phyloP scores from a whole-genome alignment of 306 rosid genomes.

The Benincasa hispida region DNA sequence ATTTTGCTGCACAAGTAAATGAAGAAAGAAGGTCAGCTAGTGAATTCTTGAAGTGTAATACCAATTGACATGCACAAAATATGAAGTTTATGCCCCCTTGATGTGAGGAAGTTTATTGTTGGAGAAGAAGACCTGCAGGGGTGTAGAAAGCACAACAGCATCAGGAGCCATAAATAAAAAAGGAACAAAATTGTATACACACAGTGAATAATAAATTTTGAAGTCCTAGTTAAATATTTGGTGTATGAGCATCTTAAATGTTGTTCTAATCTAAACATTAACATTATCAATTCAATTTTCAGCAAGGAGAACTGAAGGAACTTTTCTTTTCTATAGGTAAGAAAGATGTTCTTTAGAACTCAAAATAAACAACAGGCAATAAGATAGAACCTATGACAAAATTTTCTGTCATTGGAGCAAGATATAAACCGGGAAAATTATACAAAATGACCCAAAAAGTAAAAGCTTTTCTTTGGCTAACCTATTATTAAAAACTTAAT shows the following conservation, averaged over 20 bases:
- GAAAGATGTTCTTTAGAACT: not conserved
- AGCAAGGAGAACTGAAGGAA: not conserved
- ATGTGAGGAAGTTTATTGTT: slow-evolving; percentile 59
- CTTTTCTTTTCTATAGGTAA: not conserved
- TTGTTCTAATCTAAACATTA: not conserved
- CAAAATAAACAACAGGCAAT: not conserved
- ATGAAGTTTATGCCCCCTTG: slow-evolving; percentile 58
- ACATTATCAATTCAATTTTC: not conserved
- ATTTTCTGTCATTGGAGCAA: not conserved
- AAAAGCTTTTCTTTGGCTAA: too few relatives aligned
- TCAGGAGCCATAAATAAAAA: not conserved
- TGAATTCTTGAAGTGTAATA: slow-evolving; percentile 19
- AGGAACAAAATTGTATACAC: not conserved
- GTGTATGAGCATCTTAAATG: not conserved
- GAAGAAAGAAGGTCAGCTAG: not conserved
- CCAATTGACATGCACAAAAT: slow-evolving; percentile 79
- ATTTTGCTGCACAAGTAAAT: not conserved
- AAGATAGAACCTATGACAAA: not conserved
- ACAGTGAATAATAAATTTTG: not conserved
- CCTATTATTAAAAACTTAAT: too few relatives aligned
- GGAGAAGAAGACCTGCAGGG: slow-evolving; percentile 86
- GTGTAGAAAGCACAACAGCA: not conserved
- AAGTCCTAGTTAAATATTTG: not conserved
- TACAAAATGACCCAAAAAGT: too few relatives aligned
- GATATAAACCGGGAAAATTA: not conserved